Conservation (phyloP, 257 asterid species). For the Nicotiana sylvestris region DNA sequence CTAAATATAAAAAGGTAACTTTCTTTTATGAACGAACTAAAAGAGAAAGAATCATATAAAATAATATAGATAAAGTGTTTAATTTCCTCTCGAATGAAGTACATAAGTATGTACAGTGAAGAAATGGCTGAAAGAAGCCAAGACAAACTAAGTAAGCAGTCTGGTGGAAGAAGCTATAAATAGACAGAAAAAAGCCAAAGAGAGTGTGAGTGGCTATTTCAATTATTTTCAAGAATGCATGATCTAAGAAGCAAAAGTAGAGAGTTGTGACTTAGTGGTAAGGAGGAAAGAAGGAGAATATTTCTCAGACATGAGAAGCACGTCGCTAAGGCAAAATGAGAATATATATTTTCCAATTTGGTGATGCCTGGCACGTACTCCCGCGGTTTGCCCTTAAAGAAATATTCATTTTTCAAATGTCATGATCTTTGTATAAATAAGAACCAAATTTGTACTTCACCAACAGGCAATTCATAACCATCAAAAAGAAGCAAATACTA, state of each 20-base stretch:
- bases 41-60: no score
- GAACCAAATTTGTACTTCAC: neutral
- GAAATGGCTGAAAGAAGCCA: no score
- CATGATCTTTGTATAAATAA: neutral
- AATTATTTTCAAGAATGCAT: neutral
- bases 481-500: neutral
- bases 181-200: neutral
- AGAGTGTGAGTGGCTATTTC: neutral
- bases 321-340: neutral
- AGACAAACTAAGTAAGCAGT: no score
- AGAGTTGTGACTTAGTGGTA: constrained; percentile 5
- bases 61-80: no score
- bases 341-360: neutral
- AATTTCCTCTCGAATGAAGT: no score
- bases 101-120: no score
- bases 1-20: no score
- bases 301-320: constrained; percentile 28
- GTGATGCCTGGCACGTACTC: constrained; percentile 45
- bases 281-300: neutral
- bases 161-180: neutral
- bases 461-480: neutral
- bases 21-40: no score
- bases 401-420: neutral
- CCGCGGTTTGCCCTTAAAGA: neutral
- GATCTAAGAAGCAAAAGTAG: neutral